phyloP scores from a whole-genome alignment of 805 yeast genomes.

The Debaryomyces tyrocola region DNA sequence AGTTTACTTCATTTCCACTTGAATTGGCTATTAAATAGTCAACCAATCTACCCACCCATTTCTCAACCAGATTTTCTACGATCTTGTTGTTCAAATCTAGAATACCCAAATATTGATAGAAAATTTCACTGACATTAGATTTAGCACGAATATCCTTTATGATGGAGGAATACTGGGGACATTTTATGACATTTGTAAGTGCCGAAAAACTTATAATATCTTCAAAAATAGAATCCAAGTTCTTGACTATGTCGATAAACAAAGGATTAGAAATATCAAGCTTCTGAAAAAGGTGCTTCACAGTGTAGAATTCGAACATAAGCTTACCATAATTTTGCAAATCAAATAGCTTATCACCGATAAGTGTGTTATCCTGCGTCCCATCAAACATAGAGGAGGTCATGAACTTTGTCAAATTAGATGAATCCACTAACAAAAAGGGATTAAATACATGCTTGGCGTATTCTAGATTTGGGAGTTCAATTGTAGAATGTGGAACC shows the following conservation, averaged over 20 bases:
- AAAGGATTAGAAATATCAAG: neutral
- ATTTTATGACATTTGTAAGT: neutral
- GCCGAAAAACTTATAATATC: constrained; percentile 3
- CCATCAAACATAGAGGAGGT: neutral
- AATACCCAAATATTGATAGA: constrained; percentile 5
- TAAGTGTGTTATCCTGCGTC: neutral
- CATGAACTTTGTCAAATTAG: neutral
- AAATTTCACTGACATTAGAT: neutral
- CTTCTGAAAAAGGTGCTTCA: neutral
- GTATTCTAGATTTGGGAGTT: constrained; percentile 1
- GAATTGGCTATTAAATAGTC: neutral
- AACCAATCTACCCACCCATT: constrained; percentile 3
- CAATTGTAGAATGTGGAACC: neutral
- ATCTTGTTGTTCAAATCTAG: constrained; percentile 1
- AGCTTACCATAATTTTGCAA: constrained; percentile 6
- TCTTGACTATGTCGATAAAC: neutral
- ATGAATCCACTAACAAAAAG: neutral
- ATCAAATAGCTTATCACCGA: constrained; percentile 1
- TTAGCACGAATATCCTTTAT: neutral
- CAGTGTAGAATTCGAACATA: constrained; percentile 6
- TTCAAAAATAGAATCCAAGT: neutral
- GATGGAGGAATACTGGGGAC: neutral
- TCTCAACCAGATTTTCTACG: neutral
- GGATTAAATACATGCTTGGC: constrained; percentile 1
- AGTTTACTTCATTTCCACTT: neutral